Percentiles rank a stretch among this genome's conserved stretches.
Evolutionary conservation across 345 rosid species (phyloP).

Genomic region (Salix dunnii): DNA sequence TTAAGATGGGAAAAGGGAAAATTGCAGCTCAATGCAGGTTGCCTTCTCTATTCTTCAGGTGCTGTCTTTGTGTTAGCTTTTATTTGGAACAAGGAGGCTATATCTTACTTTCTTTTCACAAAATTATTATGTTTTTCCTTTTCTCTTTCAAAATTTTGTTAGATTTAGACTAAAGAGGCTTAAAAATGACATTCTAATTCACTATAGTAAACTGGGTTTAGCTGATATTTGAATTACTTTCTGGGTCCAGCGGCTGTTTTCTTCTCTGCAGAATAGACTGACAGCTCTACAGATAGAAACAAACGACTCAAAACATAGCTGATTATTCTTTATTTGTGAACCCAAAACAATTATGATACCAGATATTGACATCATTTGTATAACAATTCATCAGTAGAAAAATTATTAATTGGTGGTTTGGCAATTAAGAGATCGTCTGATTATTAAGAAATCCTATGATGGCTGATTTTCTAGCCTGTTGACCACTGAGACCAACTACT

Average conservation of each 20-base stretch:
- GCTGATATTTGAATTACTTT: not conserved
- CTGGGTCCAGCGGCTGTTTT: not conserved
- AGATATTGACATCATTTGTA: not conserved
- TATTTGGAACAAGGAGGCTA: not conserved
- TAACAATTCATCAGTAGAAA: not conserved
- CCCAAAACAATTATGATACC: not conserved
- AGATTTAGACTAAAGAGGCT: not conserved
- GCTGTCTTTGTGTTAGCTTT: not conserved
- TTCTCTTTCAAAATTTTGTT: not conserved
- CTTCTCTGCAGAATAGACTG: not conserved
- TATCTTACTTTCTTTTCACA: not conserved
- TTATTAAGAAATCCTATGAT: not conserved
- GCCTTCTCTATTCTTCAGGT: not conserved
- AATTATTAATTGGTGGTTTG: not conserved
- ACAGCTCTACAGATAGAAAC: not conserved
- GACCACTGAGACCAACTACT: not conserved
- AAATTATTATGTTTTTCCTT: not conserved
- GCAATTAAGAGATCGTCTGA: not conserved
- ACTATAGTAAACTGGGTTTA: not conserved
- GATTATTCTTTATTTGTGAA: not conserved
- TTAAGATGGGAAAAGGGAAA: constrained; percentile 99
- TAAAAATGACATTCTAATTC: not conserved
- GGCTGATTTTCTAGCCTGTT: not conserved
- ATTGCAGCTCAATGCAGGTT: constrained; percentile 99
- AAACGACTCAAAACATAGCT: not conserved